phyloP scores from a whole-genome alignment of 1,139 yeast genomes.

The Debaryomyces nepalensis region DNA sequence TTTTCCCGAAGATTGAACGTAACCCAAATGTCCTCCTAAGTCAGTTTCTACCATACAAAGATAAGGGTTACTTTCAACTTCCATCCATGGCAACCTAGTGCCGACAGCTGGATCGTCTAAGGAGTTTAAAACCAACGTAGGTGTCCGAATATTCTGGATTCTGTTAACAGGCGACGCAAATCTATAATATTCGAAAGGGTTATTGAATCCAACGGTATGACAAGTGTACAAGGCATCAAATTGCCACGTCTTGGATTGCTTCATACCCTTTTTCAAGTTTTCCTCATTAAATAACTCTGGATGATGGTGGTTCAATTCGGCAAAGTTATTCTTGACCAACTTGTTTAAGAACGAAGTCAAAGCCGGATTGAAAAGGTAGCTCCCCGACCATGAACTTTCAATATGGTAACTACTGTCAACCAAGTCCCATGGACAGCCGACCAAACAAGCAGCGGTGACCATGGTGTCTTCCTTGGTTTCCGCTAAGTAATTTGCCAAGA shows the following conservation, averaged over 20 bases:
- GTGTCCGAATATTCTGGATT: constrained; percentile 60
- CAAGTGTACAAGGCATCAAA: constrained; percentile 80
- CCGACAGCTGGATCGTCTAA: constrained; percentile 86
- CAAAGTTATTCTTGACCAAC: constrained; percentile 63
- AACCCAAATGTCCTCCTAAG: constrained; percentile 68
- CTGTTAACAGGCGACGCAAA: constrained; percentile 67
- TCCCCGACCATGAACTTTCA: constrained; percentile 60
- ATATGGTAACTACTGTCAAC: constrained; percentile 58
- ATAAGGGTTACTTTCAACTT: constrained; percentile 36
- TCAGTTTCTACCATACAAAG: constrained; percentile 46
- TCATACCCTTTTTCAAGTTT: constrained; percentile 33
- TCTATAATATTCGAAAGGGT: constrained; percentile 74
- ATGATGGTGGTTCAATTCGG: constrained; percentile 47
- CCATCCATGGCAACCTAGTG: constrained; percentile 37
- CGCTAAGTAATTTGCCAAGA: constrained; percentile 79
- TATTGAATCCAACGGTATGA: constrained; percentile 70
- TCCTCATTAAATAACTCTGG: constrained; percentile 40
- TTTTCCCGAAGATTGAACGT: constrained; percentile 57
- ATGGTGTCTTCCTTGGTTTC: constrained; percentile 47
- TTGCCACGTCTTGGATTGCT: constrained; percentile 49
- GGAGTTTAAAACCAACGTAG: constrained; percentile 70
- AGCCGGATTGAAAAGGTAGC: constrained; percentile 62
- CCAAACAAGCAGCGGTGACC: constrained; percentile 66
- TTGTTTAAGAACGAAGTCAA: constrained; percentile 69
- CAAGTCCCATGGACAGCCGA: constrained; percentile 89